Evolutionary conservation across 2,329 filamentous ascomycete species (phyloP).

Genomic region (Stemphylium beticola): DNA sequence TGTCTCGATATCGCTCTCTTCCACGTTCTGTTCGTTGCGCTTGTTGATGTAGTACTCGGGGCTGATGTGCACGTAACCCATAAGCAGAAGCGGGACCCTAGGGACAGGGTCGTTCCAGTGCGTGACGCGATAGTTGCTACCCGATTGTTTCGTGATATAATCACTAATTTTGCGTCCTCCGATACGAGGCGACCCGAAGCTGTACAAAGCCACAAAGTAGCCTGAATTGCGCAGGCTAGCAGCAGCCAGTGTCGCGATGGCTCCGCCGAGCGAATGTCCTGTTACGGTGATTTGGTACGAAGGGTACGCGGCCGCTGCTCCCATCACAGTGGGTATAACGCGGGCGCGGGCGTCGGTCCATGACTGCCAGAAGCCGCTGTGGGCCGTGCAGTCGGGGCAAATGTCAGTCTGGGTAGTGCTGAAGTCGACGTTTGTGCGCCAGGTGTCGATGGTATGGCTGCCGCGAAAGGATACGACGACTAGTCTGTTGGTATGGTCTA

Average conservation of each 20-base stretch:
- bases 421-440: conserved; percentile 63
- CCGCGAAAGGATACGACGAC: conserved; percentile 68
- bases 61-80: conserved; percentile 69
- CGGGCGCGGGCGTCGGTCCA: conserved; percentile 61
- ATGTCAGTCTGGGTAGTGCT: conserved; percentile 50
- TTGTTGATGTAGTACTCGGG: conserved; percentile 67
- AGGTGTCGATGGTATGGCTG: conserved; percentile 65
- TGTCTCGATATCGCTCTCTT: conserved; percentile 29
- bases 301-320: conserved; percentile 57
- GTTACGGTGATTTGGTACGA: conserved; percentile 62
- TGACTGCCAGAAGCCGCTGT: conserved; percentile 65
- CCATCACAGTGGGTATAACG: conserved; percentile 54
- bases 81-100: conserved; percentile 65
- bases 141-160: conserved; percentile 62
- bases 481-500: conserved; percentile 54
- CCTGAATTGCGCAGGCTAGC: conserved; percentile 52
- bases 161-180: conserved; percentile 64
- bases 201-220: conserved; percentile 53
- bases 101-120: conserved; percentile 73
- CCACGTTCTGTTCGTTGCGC: conserved; percentile 27
- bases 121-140: conserved; percentile 68
- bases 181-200: conserved; percentile 71
- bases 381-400: conserved; percentile 58
- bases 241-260: conserved; percentile 66
- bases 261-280: conserved; percentile 73